Evolutionary conservation across 331 rosid genomes (phyloP).

Genomic region (Acacia pycnantha): DNA sequence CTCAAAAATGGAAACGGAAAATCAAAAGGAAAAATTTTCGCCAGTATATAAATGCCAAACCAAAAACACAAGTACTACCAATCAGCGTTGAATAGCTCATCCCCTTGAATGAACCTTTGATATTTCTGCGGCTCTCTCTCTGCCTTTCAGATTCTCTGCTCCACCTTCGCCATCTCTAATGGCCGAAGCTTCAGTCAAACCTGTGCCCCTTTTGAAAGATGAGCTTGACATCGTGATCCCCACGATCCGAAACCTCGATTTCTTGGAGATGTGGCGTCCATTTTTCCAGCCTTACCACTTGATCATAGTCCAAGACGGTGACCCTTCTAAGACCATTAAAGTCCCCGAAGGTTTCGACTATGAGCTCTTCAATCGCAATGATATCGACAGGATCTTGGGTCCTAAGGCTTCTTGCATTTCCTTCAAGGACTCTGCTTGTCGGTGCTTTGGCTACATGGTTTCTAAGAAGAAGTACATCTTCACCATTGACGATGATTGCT

Average conservation of each 20-base stretch:
- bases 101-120: background rate
- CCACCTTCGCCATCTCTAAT: slow-evolving; percentile 25
- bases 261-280: slow-evolving; percentile 68
- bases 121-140: background rate
- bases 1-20: background rate
- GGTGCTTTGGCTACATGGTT: slow-evolving; percentile 57
- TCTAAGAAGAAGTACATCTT: slow-evolving; percentile 7
- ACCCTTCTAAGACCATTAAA: slow-evolving; percentile 48
- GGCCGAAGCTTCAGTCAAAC: slow-evolving; percentile 42
- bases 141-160: background rate
- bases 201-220: slow-evolving; percentile 49
- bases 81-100: background rate
- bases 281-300: slow-evolving; percentile 50
- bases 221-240: slow-evolving; percentile 63
- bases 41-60: background rate
- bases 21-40: background rate
- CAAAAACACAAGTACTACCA: background rate
- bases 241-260: slow-evolving; percentile 58
- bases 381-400: slow-evolving; percentile 54
- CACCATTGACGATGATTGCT: too few species aligned
- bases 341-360: slow-evolving; percentile 58
- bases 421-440: slow-evolving; percentile 58
- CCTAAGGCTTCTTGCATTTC: slow-evolving; percentile 62
- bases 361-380: slow-evolving; percentile 56
- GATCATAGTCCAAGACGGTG: slow-evolving; percentile 61